Base-by-base conservation (phyloP, 176 grass and related monocot genomes). In the Juncus effusus region DNA sequence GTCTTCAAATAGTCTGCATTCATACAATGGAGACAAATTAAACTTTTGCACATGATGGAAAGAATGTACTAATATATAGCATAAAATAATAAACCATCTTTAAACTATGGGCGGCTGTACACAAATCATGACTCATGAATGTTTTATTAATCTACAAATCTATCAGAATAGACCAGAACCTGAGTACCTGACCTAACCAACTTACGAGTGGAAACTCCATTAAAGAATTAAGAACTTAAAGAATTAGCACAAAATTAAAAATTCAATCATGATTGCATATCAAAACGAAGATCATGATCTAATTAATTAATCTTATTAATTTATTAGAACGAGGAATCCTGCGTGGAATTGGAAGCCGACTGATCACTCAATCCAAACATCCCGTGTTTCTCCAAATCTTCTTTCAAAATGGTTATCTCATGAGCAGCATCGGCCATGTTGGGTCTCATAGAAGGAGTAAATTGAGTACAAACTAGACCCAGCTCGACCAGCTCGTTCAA, bases 401-500 rank as follows among this genome's bases (percentile, higher is more conserved):
- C 88, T 58, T 69, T 97, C 71, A 97, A 64, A 65, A 86, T 37
- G 3, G 80, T 72, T 67, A 89, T 84, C 75, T 92, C 82, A 36
- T 89, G 68, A 56, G 82, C 90, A 2, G 74, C 78, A 47, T 97
- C 88, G 2, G 59, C 59, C 88, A 97, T 97, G 60, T 56, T 86
- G 3, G 88, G 88, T 69, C 88, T 67, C 85, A 81, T 66, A 66
- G 76, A 40, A 47, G 94, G 76, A 16, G 94, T 84, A 50, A 89
- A 16, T 61, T 89, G 85, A 15, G 94, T 89, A 85, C 94, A 92
- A 39, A 86, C 80, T 3, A 97, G 72, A 37, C 94, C 83, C n/a
- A 97, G 75, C 82, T 97, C 85, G 41, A 89, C 83, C 45, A 97
- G 36, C 55, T 89, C 88, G 5, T 77, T 74, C 59, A 82, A 16